Percentiles rank a stretch among this genome's conserved stretches.
Conservation (phyloP, 148 eudicot genomes). For the Hydrangea macrophylla region DNA sequence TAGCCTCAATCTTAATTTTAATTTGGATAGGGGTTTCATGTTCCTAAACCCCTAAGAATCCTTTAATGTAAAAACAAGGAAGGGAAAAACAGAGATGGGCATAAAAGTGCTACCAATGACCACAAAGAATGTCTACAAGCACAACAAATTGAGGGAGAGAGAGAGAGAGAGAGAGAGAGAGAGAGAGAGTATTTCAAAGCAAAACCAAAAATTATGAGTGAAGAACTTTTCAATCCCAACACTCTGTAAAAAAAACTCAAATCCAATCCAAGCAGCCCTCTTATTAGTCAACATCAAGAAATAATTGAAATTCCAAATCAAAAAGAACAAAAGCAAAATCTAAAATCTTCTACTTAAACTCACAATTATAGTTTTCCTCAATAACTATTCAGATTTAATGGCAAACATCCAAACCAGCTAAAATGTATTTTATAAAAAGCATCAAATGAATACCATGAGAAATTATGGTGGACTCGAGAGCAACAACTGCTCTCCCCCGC, state of each 20-base stretch:
- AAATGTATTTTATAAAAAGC: background rate
- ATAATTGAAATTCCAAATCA: no score
- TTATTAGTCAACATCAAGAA: background rate
- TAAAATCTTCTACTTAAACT: background rate
- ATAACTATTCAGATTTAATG: background rate
- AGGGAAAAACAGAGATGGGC: no score
- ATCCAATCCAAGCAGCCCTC: background rate
- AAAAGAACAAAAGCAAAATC: no score
- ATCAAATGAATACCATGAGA: constrained; percentile 63
- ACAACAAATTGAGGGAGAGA: no score
- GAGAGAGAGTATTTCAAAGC: no score
- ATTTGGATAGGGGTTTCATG: no score
- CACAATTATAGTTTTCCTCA: background rate
- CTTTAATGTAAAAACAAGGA: background rate
- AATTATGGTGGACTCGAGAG: constrained; percentile 90
- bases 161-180: no score
- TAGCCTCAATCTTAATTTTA: background rate
- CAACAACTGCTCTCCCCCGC: constrained; percentile 74
- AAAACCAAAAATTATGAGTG: no score
- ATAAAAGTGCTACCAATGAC: no score
- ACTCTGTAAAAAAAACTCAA: background rate
- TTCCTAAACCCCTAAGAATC: background rate
- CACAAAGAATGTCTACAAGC: no score
- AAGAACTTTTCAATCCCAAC: background rate
- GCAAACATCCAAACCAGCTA: background rate